Conservation (phyloP, 495 filamentous ascomycete species). For the Jackrogersella multiformis region DNA sequence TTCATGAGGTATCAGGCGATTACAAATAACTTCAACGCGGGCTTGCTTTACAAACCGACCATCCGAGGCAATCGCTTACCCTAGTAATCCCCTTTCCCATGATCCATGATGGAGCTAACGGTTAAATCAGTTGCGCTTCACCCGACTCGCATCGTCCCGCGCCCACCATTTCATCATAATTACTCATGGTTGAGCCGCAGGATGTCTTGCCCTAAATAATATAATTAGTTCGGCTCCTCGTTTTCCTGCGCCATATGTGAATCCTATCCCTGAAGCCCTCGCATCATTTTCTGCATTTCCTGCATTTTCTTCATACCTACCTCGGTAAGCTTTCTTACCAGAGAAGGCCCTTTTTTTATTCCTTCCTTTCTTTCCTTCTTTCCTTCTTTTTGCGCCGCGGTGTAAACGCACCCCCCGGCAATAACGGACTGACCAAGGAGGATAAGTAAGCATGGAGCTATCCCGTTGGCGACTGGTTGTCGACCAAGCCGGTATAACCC, state of each 20-base stretch:
- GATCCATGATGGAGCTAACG: not conserved
- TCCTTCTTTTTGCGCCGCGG: no score
- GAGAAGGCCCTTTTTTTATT: no score
- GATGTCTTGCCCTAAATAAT: not conserved
- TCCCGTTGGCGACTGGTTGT: constrained; percentile 1
- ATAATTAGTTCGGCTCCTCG: not conserved
- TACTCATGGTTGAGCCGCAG: not conserved
- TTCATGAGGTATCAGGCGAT: no score
- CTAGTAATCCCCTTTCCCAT: not conserved
- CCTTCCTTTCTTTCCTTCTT: no score
- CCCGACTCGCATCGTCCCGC: not conserved
- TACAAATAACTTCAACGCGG: no score
- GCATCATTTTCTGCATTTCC: no score
- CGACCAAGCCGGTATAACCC: constrained; percentile 3
- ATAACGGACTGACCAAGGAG: no score
- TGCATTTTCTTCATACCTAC: not conserved
- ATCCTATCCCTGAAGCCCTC: not conserved
- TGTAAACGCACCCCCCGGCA: no score
- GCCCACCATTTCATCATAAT: not conserved
- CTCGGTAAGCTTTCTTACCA: no score
- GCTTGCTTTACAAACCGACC: not conserved
- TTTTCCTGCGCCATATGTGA: not conserved
- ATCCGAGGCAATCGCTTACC: not conserved
- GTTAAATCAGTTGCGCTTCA: not conserved
- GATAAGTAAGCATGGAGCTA: not conserved